Percentiles rank a stretch among this genome's conserved stretches.
These are phyloP conservation scores for Ilex aquifolium DNA, from an alignment of 257 asterid genomes.

Conservation along the genomic window DNA sequence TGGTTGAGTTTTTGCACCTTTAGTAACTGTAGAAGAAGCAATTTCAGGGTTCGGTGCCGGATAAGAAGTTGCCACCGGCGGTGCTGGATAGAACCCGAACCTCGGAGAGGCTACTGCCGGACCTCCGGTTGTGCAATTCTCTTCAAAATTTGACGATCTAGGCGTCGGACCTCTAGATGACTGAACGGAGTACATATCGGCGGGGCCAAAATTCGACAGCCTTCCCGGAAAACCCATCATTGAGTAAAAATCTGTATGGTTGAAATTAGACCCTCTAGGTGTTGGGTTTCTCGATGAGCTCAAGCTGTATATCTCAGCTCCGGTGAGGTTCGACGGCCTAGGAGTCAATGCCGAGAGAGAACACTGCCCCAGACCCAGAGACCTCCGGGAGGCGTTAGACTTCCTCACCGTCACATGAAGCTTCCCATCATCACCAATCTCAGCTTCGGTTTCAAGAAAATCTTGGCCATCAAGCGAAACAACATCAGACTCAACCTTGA, in stretches of 20 bases:
- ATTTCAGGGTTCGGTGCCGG: constrained; percentile 1
- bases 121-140: neutral
- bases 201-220: neutral
- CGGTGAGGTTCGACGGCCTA: neutral
- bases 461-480: neutral
- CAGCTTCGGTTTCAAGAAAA: constrained; percentile 1
- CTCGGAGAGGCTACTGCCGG: neutral
- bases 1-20: neutral
- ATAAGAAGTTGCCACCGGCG: neutral
- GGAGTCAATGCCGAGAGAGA: neutral
- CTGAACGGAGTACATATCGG: constrained; percentile 1
- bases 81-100: neutral
- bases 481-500: constrained; percentile 1
- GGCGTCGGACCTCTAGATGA: constrained; percentile 1
- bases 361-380: neutral
- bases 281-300: neutral
- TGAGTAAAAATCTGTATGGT: constrained; percentile 1
- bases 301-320: neutral
- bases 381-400: neutral
- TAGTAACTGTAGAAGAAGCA: neutral
- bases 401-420: constrained; percentile 3
- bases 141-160: neutral
- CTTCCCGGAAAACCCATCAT: constrained; percentile 5
- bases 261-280: neutral
- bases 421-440: neutral